Percentiles rank a stretch among this genome's conserved stretches.
phyloP scores from a whole-genome alignment of 345 rosid species.

The Brassica nigra region DNA sequence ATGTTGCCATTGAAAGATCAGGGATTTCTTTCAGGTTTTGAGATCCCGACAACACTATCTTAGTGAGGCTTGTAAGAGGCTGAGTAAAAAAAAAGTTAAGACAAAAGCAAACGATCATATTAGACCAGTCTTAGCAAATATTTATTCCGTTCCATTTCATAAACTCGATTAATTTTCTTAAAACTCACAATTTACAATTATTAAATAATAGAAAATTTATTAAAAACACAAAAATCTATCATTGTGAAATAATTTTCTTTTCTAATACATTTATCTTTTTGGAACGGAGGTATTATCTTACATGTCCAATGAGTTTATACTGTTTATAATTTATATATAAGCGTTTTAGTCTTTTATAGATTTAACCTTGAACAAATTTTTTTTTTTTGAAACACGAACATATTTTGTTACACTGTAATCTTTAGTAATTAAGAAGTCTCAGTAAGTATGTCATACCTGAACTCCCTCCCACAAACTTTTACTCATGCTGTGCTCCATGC shows the following conservation, averaged over 20 bases:
- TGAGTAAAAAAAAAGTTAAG: not conserved
- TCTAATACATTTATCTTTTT: not conserved
- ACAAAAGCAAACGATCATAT: not conserved
- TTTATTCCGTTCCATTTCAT: not conserved
- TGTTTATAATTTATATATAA: not conserved
- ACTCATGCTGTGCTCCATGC: conserved; percentile 14
- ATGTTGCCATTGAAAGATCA: conserved; percentile 21
- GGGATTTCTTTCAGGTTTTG: conserved; percentile 17
- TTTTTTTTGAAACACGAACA: no score
- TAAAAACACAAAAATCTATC: not conserved
- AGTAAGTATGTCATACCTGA: conserved; percentile 4
- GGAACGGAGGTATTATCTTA: not conserved
- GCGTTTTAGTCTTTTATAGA: not conserved
- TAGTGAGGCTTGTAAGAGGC: conserved; percentile 13
- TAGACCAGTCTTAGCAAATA: not conserved
- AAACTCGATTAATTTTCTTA: no score
- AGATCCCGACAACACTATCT: conserved; percentile 1
- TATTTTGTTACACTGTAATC: not conserved
- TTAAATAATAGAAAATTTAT: no score
- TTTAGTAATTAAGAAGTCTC: not conserved
- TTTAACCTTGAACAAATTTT: not conserved
- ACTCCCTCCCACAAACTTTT: conserved; percentile 22
- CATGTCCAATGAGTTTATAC: not conserved
- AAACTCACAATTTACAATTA: not conserved
- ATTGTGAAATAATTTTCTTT: no score